These are phyloP conservation scores for Asparagopsis taxiformis DNA, from an alignment of 31 red algal genomes.

Conservation along the genomic window DNA sequence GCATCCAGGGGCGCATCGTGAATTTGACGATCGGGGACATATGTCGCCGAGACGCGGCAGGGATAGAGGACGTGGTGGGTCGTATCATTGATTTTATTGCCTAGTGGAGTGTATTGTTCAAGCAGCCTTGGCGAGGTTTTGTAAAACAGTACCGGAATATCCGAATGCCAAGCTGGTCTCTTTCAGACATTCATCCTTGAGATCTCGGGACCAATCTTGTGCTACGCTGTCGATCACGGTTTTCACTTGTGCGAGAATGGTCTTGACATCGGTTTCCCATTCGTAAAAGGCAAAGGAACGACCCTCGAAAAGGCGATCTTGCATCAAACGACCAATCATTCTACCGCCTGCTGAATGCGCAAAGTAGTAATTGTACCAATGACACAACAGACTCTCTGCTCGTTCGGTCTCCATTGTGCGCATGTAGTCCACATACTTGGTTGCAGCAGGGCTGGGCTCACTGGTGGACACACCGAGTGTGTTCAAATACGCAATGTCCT, in stretches of 20 bases:
- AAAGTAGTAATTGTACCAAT: conserved; percentile 99
- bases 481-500: conserved; percentile 82
- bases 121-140: conserved; percentile 84
- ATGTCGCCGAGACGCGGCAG: too few species aligned
- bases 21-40: too few species aligned
- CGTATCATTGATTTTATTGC: too few species aligned
- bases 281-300: conserved; percentile 88
- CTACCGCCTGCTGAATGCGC: conserved; percentile 95
- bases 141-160: conserved; percentile 90
- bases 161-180: conserved; percentile 95
- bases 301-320: conserved; percentile 79
- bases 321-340: conserved; percentile 98
- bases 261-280: conserved; percentile 94
- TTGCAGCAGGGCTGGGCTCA: conserved; percentile 65
- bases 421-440: conserved; percentile 78
- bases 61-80: too few species aligned
- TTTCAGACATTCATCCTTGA: conserved; percentile 96
- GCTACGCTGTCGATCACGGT: conserved; percentile 86
- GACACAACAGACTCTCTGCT: conserved; percentile 88
- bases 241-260: conserved; percentile 79
- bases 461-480: conserved; percentile 50
- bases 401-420: conserved; percentile 37
- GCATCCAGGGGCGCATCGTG: too few species aligned
- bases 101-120: not conserved
- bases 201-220: conserved; percentile 76